Base-by-base conservation (phyloP, 192 early-diverging fungal genomes). In the Backusella sp. region DNA sequence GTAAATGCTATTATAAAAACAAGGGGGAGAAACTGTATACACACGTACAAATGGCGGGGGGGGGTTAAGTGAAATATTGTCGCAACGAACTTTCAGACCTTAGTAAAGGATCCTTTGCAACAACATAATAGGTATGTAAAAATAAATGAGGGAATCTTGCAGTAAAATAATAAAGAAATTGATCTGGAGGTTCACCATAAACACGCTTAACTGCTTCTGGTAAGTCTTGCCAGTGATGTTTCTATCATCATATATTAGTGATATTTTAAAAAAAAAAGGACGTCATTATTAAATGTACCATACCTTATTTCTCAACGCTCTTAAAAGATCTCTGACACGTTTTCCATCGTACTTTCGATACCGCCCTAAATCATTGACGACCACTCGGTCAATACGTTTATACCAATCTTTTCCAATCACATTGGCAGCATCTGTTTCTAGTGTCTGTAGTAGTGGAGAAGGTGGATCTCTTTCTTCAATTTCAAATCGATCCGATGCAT, bases 171-270 rank as follows among this genome's bases (percentile, higher is more conserved):
- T 85, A 83, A 75, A 97, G 76, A 76, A 95, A 99, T 26, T 92
- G 94, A 36, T 95, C 92, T 11, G 97, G 97, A 3, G 95, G 86
- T 37, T 92, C 86, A 30, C 97, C 97, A 30, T 98, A 83, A 1
- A 92, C 84, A 46, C 88, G 84, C 75, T 95, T 90, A 21, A 95
- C 92, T 76, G 90, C 84, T 36, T 82, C 80, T 5, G 95, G 90
- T 73, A 98, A 84, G 80, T 99, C 97, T 80, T 97, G 96, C 82
- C 95, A 99, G 79, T 99, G 97, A 77, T 97, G 95, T 92, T 98
- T 98, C 93, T 95, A 79, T 34, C 21, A 3, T 42, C 23, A 62
- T 17, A 59, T 0, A 72, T 35, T 21, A 32, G 28, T 36, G 42
- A 32, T 32, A 32, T n/a, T n/a, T n/a, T 32, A 32, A 3, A 32